Evolutionary conservation across 148 eudicot genomes (phyloP).

Genomic region (Diospyros lotus): DNA sequence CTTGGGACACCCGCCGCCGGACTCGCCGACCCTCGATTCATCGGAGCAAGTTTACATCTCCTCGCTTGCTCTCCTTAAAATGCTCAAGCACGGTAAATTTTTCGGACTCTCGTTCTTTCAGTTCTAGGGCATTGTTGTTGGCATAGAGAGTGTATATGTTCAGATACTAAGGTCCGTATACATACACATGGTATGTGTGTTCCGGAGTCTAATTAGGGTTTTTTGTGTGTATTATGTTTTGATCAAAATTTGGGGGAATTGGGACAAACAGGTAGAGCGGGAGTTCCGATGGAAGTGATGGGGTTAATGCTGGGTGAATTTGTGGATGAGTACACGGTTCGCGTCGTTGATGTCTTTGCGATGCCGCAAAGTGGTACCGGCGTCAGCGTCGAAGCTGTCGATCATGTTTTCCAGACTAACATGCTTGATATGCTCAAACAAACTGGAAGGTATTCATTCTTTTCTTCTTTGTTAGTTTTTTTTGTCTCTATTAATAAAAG

Average conservation of each 20-base stretch:
- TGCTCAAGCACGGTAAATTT: slow-evolving; percentile 83
- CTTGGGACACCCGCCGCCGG: slow-evolving; percentile 81
- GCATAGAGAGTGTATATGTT: too few relatives aligned
- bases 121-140: slow-evolving; percentile 9
- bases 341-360: slow-evolving; percentile 93
- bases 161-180: too few relatives aligned
- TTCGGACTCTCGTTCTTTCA: neutral
- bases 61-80: slow-evolving; percentile 91
- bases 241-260: slow-evolving; percentile 4
- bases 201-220: neutral
- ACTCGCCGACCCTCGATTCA: slow-evolving; percentile 83
- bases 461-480: neutral
- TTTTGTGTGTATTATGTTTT: neutral
- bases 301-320: slow-evolving; percentile 95
- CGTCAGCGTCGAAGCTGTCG: slow-evolving; percentile 96
- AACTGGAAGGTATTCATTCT: slow-evolving; percentile 71
- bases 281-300: slow-evolving; percentile 98
- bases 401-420: slow-evolving; percentile 95
- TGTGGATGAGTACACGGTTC: slow-evolving; percentile 91
- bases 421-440: slow-evolving; percentile 99
- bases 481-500: neutral
- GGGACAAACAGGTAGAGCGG: slow-evolving; percentile 69
- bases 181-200: too few relatives aligned
- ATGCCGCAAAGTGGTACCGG: slow-evolving; percentile 99
- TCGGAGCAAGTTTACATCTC: slow-evolving; percentile 96